phyloP scores from a whole-genome alignment of 306 rosid genomes.

The Cucumis hystrix region DNA sequence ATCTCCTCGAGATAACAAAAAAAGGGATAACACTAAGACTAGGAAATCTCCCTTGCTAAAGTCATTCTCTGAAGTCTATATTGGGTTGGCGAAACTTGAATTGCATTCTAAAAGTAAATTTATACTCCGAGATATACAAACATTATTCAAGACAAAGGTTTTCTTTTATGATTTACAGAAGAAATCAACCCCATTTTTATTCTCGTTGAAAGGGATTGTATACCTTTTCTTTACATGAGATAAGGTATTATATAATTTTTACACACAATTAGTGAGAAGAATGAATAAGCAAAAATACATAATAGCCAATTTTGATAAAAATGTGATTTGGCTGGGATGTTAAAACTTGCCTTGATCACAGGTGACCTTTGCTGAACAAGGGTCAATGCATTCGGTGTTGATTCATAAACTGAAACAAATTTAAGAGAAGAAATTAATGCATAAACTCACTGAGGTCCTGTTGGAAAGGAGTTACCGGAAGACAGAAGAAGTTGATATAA shows the following conservation, averaged over 20 bases:
- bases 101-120: background rate
- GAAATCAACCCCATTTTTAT: background rate
- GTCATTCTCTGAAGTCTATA: background rate
- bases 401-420: conserved; percentile 56
- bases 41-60: background rate
- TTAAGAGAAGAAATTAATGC: background rate
- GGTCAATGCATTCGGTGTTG: conserved; percentile 39
- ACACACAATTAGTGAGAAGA: background rate
- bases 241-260: background rate
- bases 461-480: background rate
- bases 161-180: background rate
- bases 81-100: background rate
- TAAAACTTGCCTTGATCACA: conserved; percentile 35
- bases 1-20: background rate
- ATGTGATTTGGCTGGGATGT: background rate
- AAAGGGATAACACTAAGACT: background rate
- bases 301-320: background rate
- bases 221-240: background rate
- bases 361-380: conserved; percentile 89
- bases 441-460: background rate
- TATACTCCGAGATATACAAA: background rate
- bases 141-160: background rate
- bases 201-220: background rate
- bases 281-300: background rate
- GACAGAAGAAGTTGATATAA: background rate